Percentiles rank a stretch among this genome's conserved stretches.
These are phyloP conservation scores for Trichosporon sp. DNA, from an alignment of 1,284 basidiomycete genomes.

Conservation along the genomic window DNA sequence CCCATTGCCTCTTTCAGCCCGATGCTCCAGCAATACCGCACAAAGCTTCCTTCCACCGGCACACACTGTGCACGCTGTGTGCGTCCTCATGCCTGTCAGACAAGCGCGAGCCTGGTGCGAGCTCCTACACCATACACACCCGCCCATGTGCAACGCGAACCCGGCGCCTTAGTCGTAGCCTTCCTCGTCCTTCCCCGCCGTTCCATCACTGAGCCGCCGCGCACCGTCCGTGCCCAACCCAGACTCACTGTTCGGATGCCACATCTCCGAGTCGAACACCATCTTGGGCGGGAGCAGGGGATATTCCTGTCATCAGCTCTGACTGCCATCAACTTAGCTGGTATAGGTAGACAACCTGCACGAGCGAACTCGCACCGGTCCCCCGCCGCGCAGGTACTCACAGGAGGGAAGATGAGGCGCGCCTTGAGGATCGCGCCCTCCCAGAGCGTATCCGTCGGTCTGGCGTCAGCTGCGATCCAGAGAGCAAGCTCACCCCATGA, in stretches of 20 bases:
- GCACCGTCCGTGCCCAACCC: not conserved
- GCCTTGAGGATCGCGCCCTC: conserved; percentile 93
- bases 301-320: conserved; percentile 59
- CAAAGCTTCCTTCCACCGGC: no score
- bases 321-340: no score
- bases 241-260: conserved; percentile 96
- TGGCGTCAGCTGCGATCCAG: conserved; percentile 41
- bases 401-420: conserved; percentile 72
- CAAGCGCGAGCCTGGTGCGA: no score
- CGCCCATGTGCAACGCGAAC: not conserved
- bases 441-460: conserved; percentile 83
- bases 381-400: conserved; percentile 17
- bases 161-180: no score
- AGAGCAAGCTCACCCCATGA: conserved; percentile 67
- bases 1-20: no score
- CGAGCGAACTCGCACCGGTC: no score
- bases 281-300: conserved; percentile 92
- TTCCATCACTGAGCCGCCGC: not conserved
- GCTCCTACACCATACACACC: no score
- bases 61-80: no score
- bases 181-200: not conserved
- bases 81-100: no score
- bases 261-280: conserved; percentile 93
- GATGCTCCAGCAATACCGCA: no score
- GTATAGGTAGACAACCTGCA: no score